A percentile compares a stretch with the other conserved stretches of the same genome.
These are phyloP conservation scores for Solanum appendiculatum DNA, from an alignment of 257 asterid species.

Conservation along the genomic window DNA sequence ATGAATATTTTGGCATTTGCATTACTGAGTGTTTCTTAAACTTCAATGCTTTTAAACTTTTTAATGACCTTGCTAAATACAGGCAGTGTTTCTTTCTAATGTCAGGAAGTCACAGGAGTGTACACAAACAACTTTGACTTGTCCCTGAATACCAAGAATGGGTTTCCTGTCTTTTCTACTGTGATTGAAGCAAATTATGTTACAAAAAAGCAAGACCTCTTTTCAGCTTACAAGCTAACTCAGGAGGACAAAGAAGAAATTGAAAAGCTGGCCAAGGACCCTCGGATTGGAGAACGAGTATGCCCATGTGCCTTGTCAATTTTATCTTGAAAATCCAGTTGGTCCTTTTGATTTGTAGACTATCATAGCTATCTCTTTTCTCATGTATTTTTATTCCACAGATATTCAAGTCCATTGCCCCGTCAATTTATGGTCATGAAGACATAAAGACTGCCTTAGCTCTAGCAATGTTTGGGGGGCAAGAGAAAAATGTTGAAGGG, in stretches of 20 bases:
- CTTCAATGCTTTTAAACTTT: background rate
- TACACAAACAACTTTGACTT: constrained; percentile 94
- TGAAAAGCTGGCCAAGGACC: constrained; percentile 92
- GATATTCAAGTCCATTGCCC: constrained; percentile 91
- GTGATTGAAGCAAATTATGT: constrained; percentile 93
- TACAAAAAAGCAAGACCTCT: constrained; percentile 92
- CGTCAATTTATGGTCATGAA: constrained; percentile 95
- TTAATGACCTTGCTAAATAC: background rate
- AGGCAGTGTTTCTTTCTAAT: background rate
- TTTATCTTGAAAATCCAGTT: background rate
- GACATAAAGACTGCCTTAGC: constrained; percentile 96
- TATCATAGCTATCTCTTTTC: background rate
- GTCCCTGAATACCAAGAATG: constrained; percentile 94
- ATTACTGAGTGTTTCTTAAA: background rate
- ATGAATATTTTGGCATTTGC: background rate
- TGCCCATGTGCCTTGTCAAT: constrained; percentile 1
- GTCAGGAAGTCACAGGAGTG: constrained; percentile 96
- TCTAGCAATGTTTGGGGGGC: constrained; percentile 98
- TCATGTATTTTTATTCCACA: constrained; percentile 9
- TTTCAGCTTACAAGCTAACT: constrained; percentile 94
- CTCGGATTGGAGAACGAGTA: constrained; percentile 90
- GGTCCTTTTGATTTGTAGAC: background rate
- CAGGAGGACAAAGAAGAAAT: constrained; percentile 98
- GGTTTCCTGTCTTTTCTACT: constrained; percentile 99
- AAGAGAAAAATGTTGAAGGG: constrained; percentile 92